Conservation (phyloP, 2,329 filamentous ascomycete genomes). For the Niveomyces coronatus region DNA sequence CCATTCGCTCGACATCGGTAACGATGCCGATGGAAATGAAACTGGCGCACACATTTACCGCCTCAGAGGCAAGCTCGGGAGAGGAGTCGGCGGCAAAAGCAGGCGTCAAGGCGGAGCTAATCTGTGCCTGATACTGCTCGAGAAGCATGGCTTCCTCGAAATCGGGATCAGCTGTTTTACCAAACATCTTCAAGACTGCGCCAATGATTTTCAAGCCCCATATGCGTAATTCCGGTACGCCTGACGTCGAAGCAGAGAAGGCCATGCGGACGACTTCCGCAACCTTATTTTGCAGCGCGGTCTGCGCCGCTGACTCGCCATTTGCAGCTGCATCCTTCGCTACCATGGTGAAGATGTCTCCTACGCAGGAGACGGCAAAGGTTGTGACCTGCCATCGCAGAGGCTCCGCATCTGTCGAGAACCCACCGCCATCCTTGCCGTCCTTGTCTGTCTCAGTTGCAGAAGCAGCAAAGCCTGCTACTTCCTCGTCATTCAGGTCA, state of each 20-base stretch:
- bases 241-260: conserved; percentile 92
- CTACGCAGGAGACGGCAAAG: conserved; percentile 84
- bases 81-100: conserved; percentile 95
- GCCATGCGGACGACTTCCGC: conserved; percentile 94
- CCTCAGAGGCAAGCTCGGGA: conserved; percentile 88
- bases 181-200: conserved; percentile 89
- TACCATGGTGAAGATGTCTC: conserved; percentile 70
- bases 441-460: conserved; percentile 46
- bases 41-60: conserved; percentile 93
- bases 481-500: conserved; percentile 93
- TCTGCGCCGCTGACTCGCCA: conserved; percentile 67
- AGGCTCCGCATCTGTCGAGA: conserved; percentile 63
- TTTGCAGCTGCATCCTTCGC: conserved; percentile 69
- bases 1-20: conserved; percentile 97
- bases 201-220: conserved; percentile 92
- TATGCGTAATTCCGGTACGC: conserved; percentile 79
- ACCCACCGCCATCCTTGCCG: conserved; percentile 36
- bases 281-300: conserved; percentile 69
- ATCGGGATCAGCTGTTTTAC: conserved; percentile 88
- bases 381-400: conserved; percentile 92
- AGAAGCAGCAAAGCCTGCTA: conserved; percentile 84
- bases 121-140: conserved; percentile 97
- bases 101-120: conserved; percentile 89
- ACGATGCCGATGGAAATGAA: conserved; percentile 97
- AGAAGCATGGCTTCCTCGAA: conserved; percentile 94